Base-by-base conservation (phyloP, 331 rosid species). In the Malus hybrid region DNA sequence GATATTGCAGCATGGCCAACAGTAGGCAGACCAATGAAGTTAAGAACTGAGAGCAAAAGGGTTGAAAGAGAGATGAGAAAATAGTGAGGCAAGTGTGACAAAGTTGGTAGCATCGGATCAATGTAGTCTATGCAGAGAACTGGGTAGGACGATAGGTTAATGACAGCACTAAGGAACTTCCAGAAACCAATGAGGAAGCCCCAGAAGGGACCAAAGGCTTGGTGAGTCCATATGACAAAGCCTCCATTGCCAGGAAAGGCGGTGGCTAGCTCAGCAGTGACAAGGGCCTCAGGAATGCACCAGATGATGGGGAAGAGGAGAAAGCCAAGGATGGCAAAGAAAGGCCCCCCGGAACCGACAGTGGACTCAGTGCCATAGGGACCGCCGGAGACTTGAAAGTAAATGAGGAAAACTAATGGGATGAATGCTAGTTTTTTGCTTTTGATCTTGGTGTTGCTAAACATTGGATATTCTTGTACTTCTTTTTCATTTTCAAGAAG, bases 201-300 rank as follows among this genome's bases (percentile, higher is more conserved):
- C 84, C 86, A 85, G 72, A 85, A 85, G 60, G 88, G 88, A 27
- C 88, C 89, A 44, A 86, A 83, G 62, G 87, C 85, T 27, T 77
- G 77, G 62, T 86, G 65, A 33, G 85, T 75, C 90, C 87, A 83
- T 65, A 84, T 61, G 27, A 84, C 90, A 15, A 65, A 86, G 20
- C 90, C 90, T 1, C 87, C 88, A 61, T 84, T 86, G 36, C 77
- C 79, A 0, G 85, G 87, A 60, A 80, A 85, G 69, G 83, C 48
- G 12, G 81, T 79, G 79, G 86, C 69, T 12, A 86, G 80, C 76
- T 86, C 90, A 10, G 90, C 86, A 0, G 90, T 81, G 77, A 86
- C 71, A 42, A 86, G 81, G 33, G 90, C 86, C 64, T 86, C 90
- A 2, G 90, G 90, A 32, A 78, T 36, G 64, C 88, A 79, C 90